phyloP scores from a whole-genome alignment of 2,329 filamentous ascomycete species.

The Aspergillus floridensis region DNA sequence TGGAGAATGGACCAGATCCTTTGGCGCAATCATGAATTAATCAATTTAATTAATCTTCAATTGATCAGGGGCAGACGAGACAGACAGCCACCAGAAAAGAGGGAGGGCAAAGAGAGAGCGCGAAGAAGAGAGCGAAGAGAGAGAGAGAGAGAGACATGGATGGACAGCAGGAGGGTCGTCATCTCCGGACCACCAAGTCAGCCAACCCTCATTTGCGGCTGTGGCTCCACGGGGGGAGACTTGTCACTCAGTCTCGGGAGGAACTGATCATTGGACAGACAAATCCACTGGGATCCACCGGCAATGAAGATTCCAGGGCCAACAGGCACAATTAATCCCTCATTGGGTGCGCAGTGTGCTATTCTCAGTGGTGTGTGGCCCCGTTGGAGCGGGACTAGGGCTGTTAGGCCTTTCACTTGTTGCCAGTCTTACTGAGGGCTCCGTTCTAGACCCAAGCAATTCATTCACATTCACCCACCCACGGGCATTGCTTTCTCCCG shows the following conservation, averaged over 20 bases:
- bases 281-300: neutral
- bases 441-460: neutral
- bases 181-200: neutral
- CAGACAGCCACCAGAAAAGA: neutral
- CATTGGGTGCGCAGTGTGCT: neutral
- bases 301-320: neutral
- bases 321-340: neutral
- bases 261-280: neutral
- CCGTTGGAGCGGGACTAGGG: neutral
- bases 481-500: neutral
- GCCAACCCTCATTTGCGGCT: too few relatives aligned
- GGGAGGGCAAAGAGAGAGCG: too few relatives aligned
- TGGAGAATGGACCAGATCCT: neutral
- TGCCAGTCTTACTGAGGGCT: neutral
- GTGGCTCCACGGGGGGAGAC: too few relatives aligned
- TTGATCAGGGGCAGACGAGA: neutral
- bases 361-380: too few relatives aligned
- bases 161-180: neutral
- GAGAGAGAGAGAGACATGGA: too few relatives aligned
- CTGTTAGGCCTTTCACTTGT: neutral
- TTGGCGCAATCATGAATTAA: neutral
- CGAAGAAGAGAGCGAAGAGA: too few relatives aligned
- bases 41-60: neutral
- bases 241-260: neutral
- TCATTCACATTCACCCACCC: neutral